Percentiles rank a stretch among this genome's conserved stretches.
These are phyloP conservation scores for Fagopyrum esculentum DNA, from an alignment of 148 eudicot species.

Conservation along the genomic window DNA sequence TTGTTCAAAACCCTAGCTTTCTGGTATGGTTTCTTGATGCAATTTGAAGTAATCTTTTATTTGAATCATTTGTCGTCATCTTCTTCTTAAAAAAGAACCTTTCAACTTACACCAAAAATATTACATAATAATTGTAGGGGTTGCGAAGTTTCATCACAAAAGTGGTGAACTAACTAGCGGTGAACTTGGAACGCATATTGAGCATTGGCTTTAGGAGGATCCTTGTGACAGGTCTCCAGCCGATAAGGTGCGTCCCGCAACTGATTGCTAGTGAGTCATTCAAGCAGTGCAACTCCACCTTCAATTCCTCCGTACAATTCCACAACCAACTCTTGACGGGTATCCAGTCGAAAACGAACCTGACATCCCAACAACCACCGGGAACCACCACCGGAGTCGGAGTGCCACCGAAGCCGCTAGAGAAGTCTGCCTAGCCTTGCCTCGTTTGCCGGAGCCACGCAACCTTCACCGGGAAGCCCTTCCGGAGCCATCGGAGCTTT, in stretches of 20 bases:
- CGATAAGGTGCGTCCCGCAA: constrained; percentile 67
- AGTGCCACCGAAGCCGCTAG: no score
- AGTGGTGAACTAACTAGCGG: constrained; percentile 45
- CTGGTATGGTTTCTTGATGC: no score
- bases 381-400: no score
- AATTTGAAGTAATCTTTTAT: no score
- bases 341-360: no score
- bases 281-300: constrained; percentile 28
- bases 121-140: constrained; percentile 27
- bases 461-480: no score
- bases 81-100: not conserved
- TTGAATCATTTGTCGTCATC: not conserved
- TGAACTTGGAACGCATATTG: constrained; percentile 39
- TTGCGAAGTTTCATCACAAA: constrained; percentile 31
- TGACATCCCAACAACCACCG: no score
- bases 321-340: constrained; percentile 30
- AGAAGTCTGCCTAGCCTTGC: no score
- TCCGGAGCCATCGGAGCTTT: no score
- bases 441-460: no score
- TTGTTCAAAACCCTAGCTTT: no score
- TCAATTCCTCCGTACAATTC: constrained; percentile 14
- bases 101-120: not conserved
- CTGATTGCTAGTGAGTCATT: constrained; percentile 27
- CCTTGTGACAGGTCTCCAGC: constrained; percentile 49
- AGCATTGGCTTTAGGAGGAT: constrained; percentile 50